Percentiles rank a stretch among this genome's conserved stretches.
These are phyloP conservation scores for Sugiyamaella floridensis DNA, from an alignment of 805 yeast species.

Conservation along the genomic window DNA sequence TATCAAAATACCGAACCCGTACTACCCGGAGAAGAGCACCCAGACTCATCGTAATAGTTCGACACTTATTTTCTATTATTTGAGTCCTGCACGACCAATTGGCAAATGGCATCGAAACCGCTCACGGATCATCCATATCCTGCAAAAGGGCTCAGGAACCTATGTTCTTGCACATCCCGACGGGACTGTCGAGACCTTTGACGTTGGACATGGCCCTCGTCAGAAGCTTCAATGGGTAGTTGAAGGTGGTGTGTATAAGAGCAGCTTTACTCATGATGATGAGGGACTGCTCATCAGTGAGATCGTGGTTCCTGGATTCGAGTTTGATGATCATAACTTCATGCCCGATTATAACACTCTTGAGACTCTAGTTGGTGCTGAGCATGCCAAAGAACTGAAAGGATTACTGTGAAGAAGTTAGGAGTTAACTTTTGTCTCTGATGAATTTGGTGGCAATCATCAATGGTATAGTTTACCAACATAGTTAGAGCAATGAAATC, in stretches of 20 bases:
- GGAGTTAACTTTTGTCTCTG: too few species aligned
- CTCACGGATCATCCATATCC: constrained; percentile 49
- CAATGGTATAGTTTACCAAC: too few species aligned
- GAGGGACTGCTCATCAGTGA: constrained; percentile 42
- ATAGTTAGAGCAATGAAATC: too few species aligned
- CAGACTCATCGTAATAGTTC: constrained; percentile 34
- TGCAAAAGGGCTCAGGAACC: constrained; percentile 51
- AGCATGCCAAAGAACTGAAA: constrained; percentile 2
- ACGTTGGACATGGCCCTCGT: constrained; percentile 48
- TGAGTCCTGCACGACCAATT: constrained; percentile 44
- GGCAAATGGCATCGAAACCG: constrained; percentile 47
- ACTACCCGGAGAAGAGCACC: constrained; percentile 16
- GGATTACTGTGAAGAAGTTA: neutral
- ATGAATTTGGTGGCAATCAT: too few species aligned
- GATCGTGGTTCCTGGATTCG: constrained; percentile 58
- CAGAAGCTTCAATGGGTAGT: constrained; percentile 57
- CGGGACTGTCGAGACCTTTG: constrained; percentile 43
- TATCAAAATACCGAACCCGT: constrained; percentile 36
- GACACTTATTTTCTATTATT: constrained; percentile 46
- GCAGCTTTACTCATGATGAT: constrained; percentile 35
- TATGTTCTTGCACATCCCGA: constrained; percentile 48
- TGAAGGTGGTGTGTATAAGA: constrained; percentile 55
- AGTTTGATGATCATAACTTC: constrained; percentile 46
- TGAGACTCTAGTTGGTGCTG: constrained; percentile 7
- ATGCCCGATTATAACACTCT: constrained; percentile 23